Conservation (phyloP, 1,284 basidiomycete genomes). For the Boletus mariae region DNA sequence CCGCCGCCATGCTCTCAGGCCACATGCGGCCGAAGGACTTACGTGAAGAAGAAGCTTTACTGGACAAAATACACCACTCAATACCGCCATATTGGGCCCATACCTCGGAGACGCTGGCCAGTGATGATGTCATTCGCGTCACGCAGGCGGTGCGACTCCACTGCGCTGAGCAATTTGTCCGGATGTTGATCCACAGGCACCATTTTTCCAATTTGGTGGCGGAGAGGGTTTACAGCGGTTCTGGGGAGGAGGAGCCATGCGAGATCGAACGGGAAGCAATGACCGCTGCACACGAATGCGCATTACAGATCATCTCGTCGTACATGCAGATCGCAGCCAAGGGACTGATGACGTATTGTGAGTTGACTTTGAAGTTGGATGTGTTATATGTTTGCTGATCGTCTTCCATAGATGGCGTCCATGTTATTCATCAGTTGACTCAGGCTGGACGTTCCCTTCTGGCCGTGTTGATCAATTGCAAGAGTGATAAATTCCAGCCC, state of each 20-base stretch:
- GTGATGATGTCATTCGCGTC: conserved; percentile 80
- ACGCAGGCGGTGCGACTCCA: conserved; percentile 84
- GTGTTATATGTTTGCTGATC: conserved; percentile 11
- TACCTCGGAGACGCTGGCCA: conserved; percentile 74
- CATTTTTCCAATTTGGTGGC: conserved; percentile 70
- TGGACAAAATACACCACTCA: conserved; percentile 73
- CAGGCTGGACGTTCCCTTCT: conserved; percentile 88
- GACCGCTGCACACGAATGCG: conserved; percentile 64
- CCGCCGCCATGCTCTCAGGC: conserved; percentile 53
- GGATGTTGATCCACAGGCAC: conserved; percentile 76
- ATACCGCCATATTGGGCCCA: conserved; percentile 79
- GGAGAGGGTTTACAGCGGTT: conserved; percentile 50
- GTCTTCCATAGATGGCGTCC: conserved; percentile 69
- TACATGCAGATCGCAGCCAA: conserved; percentile 82
- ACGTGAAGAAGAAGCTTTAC: conserved; percentile 71
- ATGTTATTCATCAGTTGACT: conserved; percentile 89
- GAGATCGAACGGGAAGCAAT: conserved; percentile 69
- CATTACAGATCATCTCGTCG: conserved; percentile 76
- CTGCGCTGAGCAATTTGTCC: conserved; percentile 80
- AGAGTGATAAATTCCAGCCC: conserved; percentile 61
- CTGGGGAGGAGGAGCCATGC: conserved; percentile 49
- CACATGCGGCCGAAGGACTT: conserved; percentile 60
- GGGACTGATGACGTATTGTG: conserved; percentile 90
- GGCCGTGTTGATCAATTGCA: conserved; percentile 78
- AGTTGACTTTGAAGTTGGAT: conserved; percentile 32